Conservation (phyloP, 176 grass and related monocot genomes). For the Dendrocalamus sinicus region DNA sequence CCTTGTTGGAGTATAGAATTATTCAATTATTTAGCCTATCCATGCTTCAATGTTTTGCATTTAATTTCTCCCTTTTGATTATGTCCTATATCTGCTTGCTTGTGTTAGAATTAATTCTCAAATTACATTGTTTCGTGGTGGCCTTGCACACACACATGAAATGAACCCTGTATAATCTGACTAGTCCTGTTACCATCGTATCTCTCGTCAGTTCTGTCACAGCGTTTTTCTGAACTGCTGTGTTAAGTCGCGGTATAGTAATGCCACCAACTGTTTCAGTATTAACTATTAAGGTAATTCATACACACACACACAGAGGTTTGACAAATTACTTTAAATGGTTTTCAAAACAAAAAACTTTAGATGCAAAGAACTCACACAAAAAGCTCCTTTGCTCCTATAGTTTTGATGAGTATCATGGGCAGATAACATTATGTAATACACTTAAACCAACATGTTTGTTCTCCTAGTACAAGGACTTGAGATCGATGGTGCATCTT, state of each 20-base stretch:
- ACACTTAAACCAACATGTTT: not conserved
- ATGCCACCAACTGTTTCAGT: not conserved
- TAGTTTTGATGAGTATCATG: not conserved
- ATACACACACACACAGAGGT: not conserved
- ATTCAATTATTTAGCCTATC: slow-evolving; percentile 5
- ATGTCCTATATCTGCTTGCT: slow-evolving; percentile 14
- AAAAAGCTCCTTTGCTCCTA: not conserved
- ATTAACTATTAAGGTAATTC: not conserved
- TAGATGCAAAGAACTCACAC: not conserved
- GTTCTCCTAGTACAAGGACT: not conserved
- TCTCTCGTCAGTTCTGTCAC: slow-evolving; percentile 5
- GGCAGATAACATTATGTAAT: not conserved
- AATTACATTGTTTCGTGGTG: not conserved
- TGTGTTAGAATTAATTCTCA: slow-evolving; percentile 31
- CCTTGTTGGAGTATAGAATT: not conserved
- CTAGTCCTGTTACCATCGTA: not conserved
- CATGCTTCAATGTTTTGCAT: not conserved
- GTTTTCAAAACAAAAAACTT: not conserved
- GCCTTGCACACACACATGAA: too few species aligned
- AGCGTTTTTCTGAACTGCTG: not conserved
- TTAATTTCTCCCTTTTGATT: slow-evolving; percentile 10
- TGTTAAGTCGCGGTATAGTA: not conserved
- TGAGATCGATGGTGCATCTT: not conserved
- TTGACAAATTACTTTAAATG: not conserved
- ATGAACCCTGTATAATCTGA: too few species aligned